These are phyloP conservation scores for Penicillium cosmopolitanum DNA, from an alignment of 495 filamentous ascomycete genomes.

Conservation along the genomic window DNA sequence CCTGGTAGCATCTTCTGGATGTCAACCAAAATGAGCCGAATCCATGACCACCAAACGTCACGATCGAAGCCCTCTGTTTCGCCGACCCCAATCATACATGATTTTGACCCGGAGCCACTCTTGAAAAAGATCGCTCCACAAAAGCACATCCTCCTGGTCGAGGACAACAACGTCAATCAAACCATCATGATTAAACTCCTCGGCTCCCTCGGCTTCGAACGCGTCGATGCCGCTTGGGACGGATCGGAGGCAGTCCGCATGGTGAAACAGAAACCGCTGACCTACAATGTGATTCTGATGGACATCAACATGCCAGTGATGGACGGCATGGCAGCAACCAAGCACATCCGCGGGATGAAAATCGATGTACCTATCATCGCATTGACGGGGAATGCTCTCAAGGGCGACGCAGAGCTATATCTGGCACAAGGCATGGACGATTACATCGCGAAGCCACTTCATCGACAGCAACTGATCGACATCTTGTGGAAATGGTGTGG, in stretches of 20 bases:
- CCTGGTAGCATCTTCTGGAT: slow-evolving; percentile 66
- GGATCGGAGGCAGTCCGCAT: slow-evolving; percentile 59
- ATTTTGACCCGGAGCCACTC: slow-evolving; percentile 19
- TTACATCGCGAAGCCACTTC: slow-evolving; percentile 64
- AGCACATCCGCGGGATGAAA: slow-evolving; percentile 58
- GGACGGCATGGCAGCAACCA: slow-evolving; percentile 67
- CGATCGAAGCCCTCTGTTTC: not conserved
- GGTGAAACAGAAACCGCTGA: slow-evolving; percentile 50
- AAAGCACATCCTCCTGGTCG: slow-evolving; percentile 58
- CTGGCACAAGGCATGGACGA: slow-evolving; percentile 65
- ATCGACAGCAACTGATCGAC: slow-evolving; percentile 45
- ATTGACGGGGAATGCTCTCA: slow-evolving; percentile 66
- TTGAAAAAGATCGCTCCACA: slow-evolving; percentile 38
- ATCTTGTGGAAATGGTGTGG: slow-evolving; percentile 46
- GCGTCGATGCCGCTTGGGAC: slow-evolving; percentile 57
- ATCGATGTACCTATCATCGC: slow-evolving; percentile 61
- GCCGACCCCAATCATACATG: not conserved
- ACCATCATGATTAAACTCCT: slow-evolving; percentile 65
- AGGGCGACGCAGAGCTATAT: slow-evolving; percentile 61
- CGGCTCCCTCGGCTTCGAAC: slow-evolving; percentile 54
- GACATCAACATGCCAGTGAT: slow-evolving; percentile 78
- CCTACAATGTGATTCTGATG: slow-evolving; percentile 60
- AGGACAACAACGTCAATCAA: slow-evolving; percentile 67
- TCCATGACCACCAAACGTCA: slow-evolving; percentile 16
- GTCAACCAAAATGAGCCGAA: slow-evolving; percentile 53